A percentile compares a stretch with the other conserved stretches of the same genome.
phyloP scores from a whole-genome alignment of 176 grass and related monocot genomes.

The Carex kokanica region DNA sequence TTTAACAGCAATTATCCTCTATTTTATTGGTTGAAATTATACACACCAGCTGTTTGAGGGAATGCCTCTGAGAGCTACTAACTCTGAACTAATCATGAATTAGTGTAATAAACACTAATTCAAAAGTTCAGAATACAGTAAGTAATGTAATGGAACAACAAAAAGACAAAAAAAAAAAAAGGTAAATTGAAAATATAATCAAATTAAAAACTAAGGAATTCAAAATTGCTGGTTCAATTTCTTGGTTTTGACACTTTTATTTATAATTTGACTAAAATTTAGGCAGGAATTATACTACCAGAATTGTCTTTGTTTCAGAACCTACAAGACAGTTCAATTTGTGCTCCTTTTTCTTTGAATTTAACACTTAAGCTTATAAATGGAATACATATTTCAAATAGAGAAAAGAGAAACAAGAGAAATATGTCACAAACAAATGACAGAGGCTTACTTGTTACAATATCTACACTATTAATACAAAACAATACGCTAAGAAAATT shows the following conservation, averaged over 20 bases:
- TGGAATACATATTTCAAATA: too few species aligned
- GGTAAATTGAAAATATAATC: neutral
- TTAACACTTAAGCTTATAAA: too few species aligned
- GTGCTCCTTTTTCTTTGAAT: too few species aligned
- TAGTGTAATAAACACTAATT: too few species aligned
- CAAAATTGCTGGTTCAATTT: neutral
- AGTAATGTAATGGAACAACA: neutral
- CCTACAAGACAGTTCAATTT: neutral
- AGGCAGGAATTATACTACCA: neutral
- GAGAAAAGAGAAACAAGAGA: too few species aligned
- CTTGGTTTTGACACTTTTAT: neutral
- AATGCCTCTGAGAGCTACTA: too few species aligned
- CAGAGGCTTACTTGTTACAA: neutral
- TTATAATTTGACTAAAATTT: neutral
- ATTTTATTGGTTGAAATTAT: too few species aligned
- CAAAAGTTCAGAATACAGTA: too few species aligned
- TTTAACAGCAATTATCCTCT: too few species aligned
- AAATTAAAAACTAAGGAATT: neutral
- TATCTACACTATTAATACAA: constrained; percentile 2
- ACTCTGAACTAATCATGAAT: neutral
- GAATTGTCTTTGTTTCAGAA: neutral
- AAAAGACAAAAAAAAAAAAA: neutral
- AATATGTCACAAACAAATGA: too few species aligned
- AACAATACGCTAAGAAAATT: neutral
- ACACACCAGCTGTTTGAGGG: too few species aligned